These are phyloP conservation scores for Debaryomyces coudertii DNA, from an alignment of 1,139 yeast genomes.

Conservation along the genomic window DNA sequence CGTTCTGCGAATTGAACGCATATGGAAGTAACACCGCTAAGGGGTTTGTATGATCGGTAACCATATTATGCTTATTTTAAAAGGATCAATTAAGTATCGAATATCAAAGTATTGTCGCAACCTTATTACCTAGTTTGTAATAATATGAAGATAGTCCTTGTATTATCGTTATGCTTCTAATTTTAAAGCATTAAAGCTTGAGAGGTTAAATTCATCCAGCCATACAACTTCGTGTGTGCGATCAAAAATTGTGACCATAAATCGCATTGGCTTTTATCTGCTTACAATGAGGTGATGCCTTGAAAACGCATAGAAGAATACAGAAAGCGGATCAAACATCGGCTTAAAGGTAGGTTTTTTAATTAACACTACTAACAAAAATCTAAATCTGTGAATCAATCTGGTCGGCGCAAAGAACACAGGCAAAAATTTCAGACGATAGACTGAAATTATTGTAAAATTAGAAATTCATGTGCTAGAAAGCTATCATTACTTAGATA, in stretches of 20 bases:
- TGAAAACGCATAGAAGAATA: not conserved
- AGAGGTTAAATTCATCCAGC: not conserved
- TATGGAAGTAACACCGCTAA: slow-evolving; percentile 44
- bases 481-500: not conserved
- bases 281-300: not conserved
- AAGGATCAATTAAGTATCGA: not conserved
- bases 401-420: not conserved
- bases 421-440: not conserved
- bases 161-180: slow-evolving; percentile 1
- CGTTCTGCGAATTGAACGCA: slow-evolving; percentile 32
- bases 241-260: slow-evolving; percentile 1
- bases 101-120: not conserved
- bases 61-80: slow-evolving; percentile 10
- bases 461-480: not conserved
- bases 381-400: not conserved
- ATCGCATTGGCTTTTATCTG: not conserved
- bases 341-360: not conserved
- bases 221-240: not conserved
- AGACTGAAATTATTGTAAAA: no score
- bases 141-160: not conserved
- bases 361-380: not conserved
- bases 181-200: not conserved
- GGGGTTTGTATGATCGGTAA: slow-evolving; percentile 36
- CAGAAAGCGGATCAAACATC: not conserved
- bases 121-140: not conserved